These are phyloP conservation scores for Aspergillus heteromorphus DNA, from an alignment of 495 filamentous ascomycete genomes.

Conservation along the genomic window DNA sequence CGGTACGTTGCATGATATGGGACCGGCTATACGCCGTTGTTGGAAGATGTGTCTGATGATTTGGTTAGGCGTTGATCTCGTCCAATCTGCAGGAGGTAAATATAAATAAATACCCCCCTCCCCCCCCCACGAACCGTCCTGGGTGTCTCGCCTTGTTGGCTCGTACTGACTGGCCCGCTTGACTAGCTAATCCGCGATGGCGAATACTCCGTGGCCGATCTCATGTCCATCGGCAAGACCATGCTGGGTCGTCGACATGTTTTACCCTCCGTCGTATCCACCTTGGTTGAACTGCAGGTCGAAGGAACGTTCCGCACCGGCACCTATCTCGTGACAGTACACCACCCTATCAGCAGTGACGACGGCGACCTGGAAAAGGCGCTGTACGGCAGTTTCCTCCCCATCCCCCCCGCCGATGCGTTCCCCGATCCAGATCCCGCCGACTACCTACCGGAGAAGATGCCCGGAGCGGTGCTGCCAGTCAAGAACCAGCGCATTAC, in stretches of 20 bases:
- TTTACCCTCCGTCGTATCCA: conserved; percentile 69
- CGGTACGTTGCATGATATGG: conserved; percentile 46
- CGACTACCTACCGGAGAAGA: conserved; percentile 58
- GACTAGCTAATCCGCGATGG: conserved; percentile 89
- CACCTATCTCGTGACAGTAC: conserved; percentile 93
- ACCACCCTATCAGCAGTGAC: conserved; percentile 80
- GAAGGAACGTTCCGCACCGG: conserved; percentile 91
- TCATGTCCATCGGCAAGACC: conserved; percentile 85
- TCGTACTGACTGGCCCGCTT: neutral
- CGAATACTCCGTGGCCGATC: conserved; percentile 80
- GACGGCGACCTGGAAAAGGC: conserved; percentile 83
- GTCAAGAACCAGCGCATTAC: conserved; percentile 59
- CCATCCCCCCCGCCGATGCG: conserved; percentile 59
- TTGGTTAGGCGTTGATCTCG: conserved; percentile 73
- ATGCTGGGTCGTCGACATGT: conserved; percentile 96
- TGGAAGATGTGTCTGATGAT: neutral
- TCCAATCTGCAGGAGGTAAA: conserved; percentile 84
- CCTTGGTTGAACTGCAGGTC: conserved; percentile 79
- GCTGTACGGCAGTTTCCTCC: conserved; percentile 88
- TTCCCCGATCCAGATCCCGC: conserved; percentile 61
- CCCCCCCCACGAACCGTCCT: conserved; percentile 1
- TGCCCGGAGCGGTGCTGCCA: conserved; percentile 74
- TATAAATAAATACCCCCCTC: too few species aligned
- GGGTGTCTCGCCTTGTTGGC: conserved; percentile 4
- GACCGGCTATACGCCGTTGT: neutral